phyloP scores from a whole-genome alignment of 108 stramenopile species.

The Nitzschia sp. region DNA sequence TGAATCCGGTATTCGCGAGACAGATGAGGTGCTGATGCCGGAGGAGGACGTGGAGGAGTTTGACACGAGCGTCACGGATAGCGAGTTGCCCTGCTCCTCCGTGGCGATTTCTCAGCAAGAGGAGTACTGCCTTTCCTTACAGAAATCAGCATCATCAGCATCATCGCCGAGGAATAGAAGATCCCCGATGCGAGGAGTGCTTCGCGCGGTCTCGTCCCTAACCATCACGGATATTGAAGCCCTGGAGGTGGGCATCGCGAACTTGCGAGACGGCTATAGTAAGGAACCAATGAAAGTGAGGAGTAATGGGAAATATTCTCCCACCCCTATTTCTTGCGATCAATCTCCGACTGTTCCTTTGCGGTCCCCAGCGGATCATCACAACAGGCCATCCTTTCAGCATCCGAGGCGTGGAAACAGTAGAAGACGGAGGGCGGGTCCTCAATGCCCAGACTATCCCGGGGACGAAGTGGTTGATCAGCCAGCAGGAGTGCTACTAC shows the following conservation, averaged over 20 bases:
- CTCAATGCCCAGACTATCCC: neutral
- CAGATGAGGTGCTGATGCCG: too few relatives aligned
- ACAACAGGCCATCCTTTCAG: too few relatives aligned
- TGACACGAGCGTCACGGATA: too few relatives aligned
- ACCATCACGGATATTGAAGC: constrained; percentile 17
- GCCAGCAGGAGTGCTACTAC: neutral
- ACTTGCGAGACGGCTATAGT: neutral
- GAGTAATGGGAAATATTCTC: too few relatives aligned
- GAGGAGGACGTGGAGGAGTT: too few relatives aligned
- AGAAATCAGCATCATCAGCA: neutral
- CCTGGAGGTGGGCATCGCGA: neutral
- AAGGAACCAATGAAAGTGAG: too few relatives aligned
- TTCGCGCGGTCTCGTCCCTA: constrained; percentile 14
- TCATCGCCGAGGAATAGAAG: neutral
- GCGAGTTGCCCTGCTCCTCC: too few relatives aligned
- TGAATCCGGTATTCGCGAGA: too few relatives aligned
- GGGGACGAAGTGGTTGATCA: neutral
- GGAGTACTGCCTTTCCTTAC: neutral
- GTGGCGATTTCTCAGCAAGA: neutral
- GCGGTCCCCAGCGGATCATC: too few relatives aligned
- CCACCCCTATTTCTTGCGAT: too few relatives aligned
- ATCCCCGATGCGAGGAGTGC: constrained; percentile 12
- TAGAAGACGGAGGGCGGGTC: neutral
- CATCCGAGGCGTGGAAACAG: neutral
- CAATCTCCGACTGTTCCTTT: too few relatives aligned